Base-by-base conservation (phyloP, 2,329 filamentous ascomycete species). In the Ascochyta fabae region DNA sequence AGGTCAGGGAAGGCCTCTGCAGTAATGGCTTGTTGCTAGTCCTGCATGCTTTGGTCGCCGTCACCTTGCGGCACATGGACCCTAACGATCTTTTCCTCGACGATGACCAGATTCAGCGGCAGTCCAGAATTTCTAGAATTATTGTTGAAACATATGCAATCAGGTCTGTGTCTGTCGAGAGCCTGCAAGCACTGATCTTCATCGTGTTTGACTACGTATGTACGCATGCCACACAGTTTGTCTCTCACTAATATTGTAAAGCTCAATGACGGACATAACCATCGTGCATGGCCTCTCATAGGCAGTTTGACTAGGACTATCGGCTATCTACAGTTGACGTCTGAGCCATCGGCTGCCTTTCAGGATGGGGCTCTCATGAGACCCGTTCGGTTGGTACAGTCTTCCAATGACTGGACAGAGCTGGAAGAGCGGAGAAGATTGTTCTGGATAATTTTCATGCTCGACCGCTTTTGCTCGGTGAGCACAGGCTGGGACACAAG, bases 401-500 rank as follows among this genome's bases (percentile, higher is more conserved):
- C 68, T 8, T 66, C 67, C 0, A 57, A 58, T 19, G 70, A 72
- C 31, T 73, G 70, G 68, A 72, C 70, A 1, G 66, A 68, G 36
- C 49, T 72, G 3, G 71, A 73, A 61, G 71, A 73, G 52, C 61
- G 69, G 4, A 57, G 71, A 31, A 57, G 71, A 44, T 40, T 73
- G 0, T 73, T 73, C 26, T 73, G 70, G 70, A 60, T 73, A 15
- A 65, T 73, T 7, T 73, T 73, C 26, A 50, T 72, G 35, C 62
- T 73, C n/a, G 71, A 73, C 45, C 63, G 70, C 3, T 72, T 71
- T 34, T 73, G 71, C 40, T 72, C 69, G 0, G 67, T 69, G 9
- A 66, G 65, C 4, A 72, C 70, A 7, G 71, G 71, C 5, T 73
- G 71, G 71, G 72, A 72, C 29, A 72, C 69, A 1, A 70, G 67